These are phyloP conservation scores for Seiridium unicorne DNA, from an alignment of 2,329 filamentous ascomycete genomes.

Conservation along the genomic window DNA sequence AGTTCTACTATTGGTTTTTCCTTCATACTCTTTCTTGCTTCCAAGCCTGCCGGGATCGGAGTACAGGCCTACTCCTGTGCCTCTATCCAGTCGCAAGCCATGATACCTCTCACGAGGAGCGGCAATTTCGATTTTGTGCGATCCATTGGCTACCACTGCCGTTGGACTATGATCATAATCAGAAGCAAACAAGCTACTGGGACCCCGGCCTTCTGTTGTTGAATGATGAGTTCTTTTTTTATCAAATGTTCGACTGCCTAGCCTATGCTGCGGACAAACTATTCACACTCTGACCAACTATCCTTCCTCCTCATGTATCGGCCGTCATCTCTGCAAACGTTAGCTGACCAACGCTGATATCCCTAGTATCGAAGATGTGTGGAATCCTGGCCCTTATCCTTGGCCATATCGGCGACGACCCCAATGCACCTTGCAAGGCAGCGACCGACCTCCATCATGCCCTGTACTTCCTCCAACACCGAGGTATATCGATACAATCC, in stretches of 20 bases:
- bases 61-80: too few species aligned
- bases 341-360: background rate
- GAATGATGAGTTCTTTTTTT: slow-evolving; percentile 10
- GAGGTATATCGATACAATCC: background rate
- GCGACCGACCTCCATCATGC: slow-evolving; percentile 55
- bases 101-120: too few species aligned
- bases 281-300: slow-evolving; percentile 8
- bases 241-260: slow-evolving; percentile 14
- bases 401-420: slow-evolving; percentile 35
- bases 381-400: slow-evolving; percentile 56
- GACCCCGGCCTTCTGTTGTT: background rate
- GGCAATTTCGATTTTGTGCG: too few species aligned
- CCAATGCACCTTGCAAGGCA: slow-evolving; percentile 29
- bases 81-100: too few species aligned
- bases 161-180: too few species aligned
- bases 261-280: slow-evolving; percentile 9
- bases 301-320: background rate
- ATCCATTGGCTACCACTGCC: too few species aligned
- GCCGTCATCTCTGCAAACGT: background rate
- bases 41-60: too few species aligned
- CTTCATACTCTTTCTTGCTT: too few species aligned
- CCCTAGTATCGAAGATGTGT: slow-evolving; percentile 34
- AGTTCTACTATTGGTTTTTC: background rate
- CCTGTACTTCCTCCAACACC: slow-evolving; percentile 54
- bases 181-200: background rate